phyloP scores from a whole-genome alignment of 2,329 filamentous ascomycete species.

The Kalaharituber pfeilii region DNA sequence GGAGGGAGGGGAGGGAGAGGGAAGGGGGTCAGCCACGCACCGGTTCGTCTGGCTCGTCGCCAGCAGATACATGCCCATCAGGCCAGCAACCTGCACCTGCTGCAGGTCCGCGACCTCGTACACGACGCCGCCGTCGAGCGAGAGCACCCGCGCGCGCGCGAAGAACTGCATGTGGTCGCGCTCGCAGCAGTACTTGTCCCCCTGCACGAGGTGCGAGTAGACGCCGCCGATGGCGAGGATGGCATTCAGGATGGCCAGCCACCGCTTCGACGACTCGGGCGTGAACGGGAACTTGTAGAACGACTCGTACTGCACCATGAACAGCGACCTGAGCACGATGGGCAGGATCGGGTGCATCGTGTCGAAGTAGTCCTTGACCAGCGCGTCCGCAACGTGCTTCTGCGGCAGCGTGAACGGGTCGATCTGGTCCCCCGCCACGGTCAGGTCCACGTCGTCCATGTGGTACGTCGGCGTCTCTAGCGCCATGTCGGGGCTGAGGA shows the following conservation, averaged over 20 bases:
- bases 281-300: constrained; percentile 19
- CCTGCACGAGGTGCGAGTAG: constrained; percentile 19
- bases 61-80: constrained; percentile 20
- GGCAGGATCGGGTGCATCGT: constrained; percentile 21
- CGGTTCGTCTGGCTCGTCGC: constrained; percentile 23
- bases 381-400: constrained; percentile 17
- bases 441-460: constrained; percentile 20
- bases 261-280: constrained; percentile 18
- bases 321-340: constrained; percentile 19
- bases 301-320: constrained; percentile 19
- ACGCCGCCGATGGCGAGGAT: constrained; percentile 21
- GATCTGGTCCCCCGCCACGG: constrained; percentile 13
- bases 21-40: constrained; percentile 8
- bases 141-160: constrained; percentile 18
- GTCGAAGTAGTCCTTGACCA: constrained; percentile 19
- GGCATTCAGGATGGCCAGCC: constrained; percentile 21
- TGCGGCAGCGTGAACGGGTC: constrained; percentile 18
- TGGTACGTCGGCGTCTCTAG: constrained; percentile 21
- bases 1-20: no score
- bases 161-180: constrained; percentile 22
- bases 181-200: constrained; percentile 17
- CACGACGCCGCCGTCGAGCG: constrained; percentile 17
- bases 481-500: not conserved
- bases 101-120: constrained; percentile 22
- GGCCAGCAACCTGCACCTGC: constrained; percentile 21